These are phyloP conservation scores for Monosporascus ibericus DNA, from an alignment of 2,329 filamentous ascomycete species.

Conservation along the genomic window DNA sequence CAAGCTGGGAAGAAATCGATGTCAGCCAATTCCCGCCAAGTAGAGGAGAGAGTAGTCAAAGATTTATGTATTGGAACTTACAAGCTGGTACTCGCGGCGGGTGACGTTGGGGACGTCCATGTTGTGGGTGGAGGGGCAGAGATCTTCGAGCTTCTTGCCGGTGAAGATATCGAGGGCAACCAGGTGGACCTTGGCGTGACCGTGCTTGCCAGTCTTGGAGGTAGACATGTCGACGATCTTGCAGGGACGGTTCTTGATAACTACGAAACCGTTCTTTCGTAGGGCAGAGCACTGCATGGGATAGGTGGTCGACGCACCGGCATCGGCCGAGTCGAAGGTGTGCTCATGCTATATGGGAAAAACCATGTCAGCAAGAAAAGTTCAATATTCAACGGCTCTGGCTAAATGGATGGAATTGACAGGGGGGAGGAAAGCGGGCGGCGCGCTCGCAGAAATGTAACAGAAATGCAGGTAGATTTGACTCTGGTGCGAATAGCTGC, in stretches of 20 bases:
- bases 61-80: conserved; percentile 46
- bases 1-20: conserved; percentile 52
- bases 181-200: conserved; percentile 99
- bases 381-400: neutral
- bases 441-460: conserved; percentile 3
- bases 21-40: neutral
- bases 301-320: conserved; percentile 89
- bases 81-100: conserved; percentile 88
- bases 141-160: conserved; percentile 98
- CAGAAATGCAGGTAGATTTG: neutral
- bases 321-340: conserved; percentile 87
- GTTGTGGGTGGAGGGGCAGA: conserved; percentile 95
- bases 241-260: conserved; percentile 98
- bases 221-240: conserved; percentile 99
- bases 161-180: conserved; percentile 99
- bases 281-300: conserved; percentile 99
- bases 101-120: conserved; percentile 95
- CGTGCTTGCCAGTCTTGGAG: conserved; percentile 99
- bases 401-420: neutral
- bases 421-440: neutral
- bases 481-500: neutral
- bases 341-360: conserved; percentile 51
- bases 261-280: conserved; percentile 98
- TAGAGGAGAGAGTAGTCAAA: neutral
- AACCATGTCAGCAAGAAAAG: conserved; percentile 11